These are phyloP conservation scores for Haematococcus sp. DNA, from an alignment of 139 green algal genomes.

Conservation along the genomic window DNA sequence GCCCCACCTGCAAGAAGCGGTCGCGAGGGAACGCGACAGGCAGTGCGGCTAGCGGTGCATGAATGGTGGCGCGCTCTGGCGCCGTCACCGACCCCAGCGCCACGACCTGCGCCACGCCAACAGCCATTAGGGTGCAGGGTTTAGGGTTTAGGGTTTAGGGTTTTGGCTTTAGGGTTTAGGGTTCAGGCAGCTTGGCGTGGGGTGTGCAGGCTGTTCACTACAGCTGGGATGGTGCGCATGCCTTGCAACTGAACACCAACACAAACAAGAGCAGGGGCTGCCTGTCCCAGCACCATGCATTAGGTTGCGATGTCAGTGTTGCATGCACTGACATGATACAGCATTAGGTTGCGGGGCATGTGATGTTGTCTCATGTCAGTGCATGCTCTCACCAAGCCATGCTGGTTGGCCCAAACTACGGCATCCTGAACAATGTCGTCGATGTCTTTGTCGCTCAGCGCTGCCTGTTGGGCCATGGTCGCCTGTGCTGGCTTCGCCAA, in stretches of 20 bases:
- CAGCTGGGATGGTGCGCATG: too few species aligned
- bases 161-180: not conserved
- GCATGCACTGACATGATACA: too few species aligned
- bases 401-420: conserved; percentile 75
- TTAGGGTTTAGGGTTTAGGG: not conserved
- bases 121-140: not conserved
- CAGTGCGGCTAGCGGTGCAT: conserved; percentile 84
- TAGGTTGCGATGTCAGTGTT: too few species aligned
- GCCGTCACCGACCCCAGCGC: conserved; percentile 13
- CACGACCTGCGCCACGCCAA: conserved; percentile 23
- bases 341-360: too few species aligned
- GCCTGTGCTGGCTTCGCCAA: too few species aligned
- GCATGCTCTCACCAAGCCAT: conserved; percentile 69
- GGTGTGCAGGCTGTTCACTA: too few species aligned
- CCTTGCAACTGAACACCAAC: too few species aligned
- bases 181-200: not conserved
- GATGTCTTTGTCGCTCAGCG: conserved; percentile 4
- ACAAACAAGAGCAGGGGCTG: too few species aligned
- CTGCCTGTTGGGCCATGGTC: too few species aligned
- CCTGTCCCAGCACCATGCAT: too few species aligned
- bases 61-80: conserved; percentile 47
- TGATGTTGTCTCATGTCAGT: not conserved
- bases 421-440: conserved; percentile 66
- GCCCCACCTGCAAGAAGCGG: conserved; percentile 47
- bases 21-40: conserved; percentile 79